phyloP scores from a whole-genome alignment of 192 early-diverging fungal species.

The Paraglomus occultum region DNA sequence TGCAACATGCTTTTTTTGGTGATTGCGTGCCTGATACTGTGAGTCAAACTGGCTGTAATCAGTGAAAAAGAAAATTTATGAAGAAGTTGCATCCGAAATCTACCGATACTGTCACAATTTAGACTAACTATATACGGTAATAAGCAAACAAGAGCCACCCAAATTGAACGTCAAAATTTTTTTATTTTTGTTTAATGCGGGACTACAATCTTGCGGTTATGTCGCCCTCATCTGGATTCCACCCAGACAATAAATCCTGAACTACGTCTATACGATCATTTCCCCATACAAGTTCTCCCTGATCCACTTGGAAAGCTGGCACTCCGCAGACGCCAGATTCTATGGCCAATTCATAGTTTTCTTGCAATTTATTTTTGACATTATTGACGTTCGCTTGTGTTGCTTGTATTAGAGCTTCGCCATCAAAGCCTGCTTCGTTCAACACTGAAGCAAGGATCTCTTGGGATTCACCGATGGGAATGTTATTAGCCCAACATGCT shows the following conservation, averaged over 20 bases:
- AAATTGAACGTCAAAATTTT: too few relatives aligned
- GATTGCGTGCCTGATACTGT: too few relatives aligned
- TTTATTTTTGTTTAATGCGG: too few relatives aligned
- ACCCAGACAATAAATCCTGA: conserved; percentile 7
- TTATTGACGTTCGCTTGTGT: conserved; percentile 12
- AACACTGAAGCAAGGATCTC: conserved; percentile 1
- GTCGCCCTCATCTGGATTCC: too few relatives aligned
- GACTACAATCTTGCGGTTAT: too few relatives aligned
- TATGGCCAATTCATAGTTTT: conserved; percentile 26
- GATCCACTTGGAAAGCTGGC: conserved; percentile 30
- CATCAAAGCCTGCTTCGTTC: conserved; percentile 27
- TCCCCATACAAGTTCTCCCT: conserved; percentile 28
- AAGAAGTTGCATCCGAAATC: too few relatives aligned
- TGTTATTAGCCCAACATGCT: conserved; percentile 28
- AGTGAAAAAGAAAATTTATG: too few relatives aligned
- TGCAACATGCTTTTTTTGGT: too few relatives aligned
- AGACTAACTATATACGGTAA: too few relatives aligned
- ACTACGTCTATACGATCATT: conserved; percentile 24
- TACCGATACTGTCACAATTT: too few relatives aligned
- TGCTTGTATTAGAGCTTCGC: conserved; percentile 9
- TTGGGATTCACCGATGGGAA: conserved; percentile 6
- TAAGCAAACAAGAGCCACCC: too few relatives aligned
- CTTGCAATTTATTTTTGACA: conserved; percentile 24
- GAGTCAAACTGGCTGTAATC: too few relatives aligned
- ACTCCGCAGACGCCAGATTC: conserved; percentile 22